phyloP scores from a whole-genome alignment of 257 asterid species.

The Orobanche coerulescens region DNA sequence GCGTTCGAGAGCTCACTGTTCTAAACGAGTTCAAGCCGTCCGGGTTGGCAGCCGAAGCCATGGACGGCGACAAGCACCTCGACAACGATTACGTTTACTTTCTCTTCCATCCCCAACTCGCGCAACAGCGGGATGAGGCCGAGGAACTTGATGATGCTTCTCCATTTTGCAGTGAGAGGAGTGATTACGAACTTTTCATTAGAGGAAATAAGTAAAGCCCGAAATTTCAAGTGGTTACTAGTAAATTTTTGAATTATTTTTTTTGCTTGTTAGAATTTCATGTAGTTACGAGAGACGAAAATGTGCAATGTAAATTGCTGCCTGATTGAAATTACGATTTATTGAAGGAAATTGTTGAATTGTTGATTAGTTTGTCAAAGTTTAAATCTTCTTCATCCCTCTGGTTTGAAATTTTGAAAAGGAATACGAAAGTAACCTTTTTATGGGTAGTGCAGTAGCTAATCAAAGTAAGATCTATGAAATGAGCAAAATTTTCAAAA shows the following conservation, averaged over 20 bases:
- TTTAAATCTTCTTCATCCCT: neutral
- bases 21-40: slow-evolving; percentile 66
- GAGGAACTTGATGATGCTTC: slow-evolving; percentile 31
- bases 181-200: slow-evolving; percentile 75
- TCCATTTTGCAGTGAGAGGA: slow-evolving; percentile 35
- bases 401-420: neutral
- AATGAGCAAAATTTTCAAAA: neutral
- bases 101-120: slow-evolving; percentile 56
- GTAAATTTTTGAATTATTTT: neutral
- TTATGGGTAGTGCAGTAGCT: neutral
- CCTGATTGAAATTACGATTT: neutral
- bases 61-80: slow-evolving; percentile 54
- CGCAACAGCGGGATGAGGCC: slow-evolving; percentile 46
- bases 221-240: neutral
- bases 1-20: slow-evolving; percentile 59
- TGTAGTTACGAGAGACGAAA: neutral
- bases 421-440: neutral
- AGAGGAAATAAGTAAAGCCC: slow-evolving; percentile 55
- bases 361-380: neutral
- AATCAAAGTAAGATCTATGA: neutral
- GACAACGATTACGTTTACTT: slow-evolving; percentile 46
- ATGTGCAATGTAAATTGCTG: neutral
- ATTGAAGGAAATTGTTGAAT: slow-evolving; percentile 22
- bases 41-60: slow-evolving; percentile 67
- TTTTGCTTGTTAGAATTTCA: neutral